Percentiles rank a stretch among this genome's conserved stretches.
Conservation (phyloP, 257 asterid genomes). For the Paulownia fortunei region DNA sequence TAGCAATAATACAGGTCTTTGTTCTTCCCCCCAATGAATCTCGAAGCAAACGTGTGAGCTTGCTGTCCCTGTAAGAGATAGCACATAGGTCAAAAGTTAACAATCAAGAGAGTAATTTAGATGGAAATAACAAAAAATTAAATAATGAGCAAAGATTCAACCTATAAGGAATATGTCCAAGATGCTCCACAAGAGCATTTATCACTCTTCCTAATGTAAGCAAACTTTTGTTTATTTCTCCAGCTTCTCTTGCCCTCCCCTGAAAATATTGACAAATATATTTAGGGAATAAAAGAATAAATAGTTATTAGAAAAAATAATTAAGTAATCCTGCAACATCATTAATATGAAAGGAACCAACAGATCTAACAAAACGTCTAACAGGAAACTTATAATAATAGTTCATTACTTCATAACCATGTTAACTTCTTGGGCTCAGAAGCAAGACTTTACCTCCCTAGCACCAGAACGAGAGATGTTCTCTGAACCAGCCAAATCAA, state of each 20-base stretch:
- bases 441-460: slow-evolving; percentile 62
- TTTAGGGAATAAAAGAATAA: background rate
- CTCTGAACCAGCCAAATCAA: slow-evolving; percentile 93
- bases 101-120: slow-evolving; percentile 1
- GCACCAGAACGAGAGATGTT: slow-evolving; percentile 96
- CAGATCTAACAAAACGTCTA: background rate
- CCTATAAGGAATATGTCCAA: slow-evolving; percentile 91
- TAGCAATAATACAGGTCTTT: slow-evolving; percentile 88
- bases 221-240: slow-evolving; percentile 90
- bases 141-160: slow-evolving; percentile 25
- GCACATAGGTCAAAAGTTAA: background rate
- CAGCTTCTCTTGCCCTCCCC: slow-evolving; percentile 98
- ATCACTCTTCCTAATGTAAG: slow-evolving; percentile 90
- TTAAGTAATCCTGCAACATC: background rate
- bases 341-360: background rate
- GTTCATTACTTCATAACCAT: background rate
- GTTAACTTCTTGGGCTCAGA: background rate
- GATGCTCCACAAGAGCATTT: slow-evolving; percentile 91
- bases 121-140: background rate
- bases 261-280: slow-evolving; percentile 18
- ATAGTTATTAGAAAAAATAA: background rate
- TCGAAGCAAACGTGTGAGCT: slow-evolving; percentile 84
- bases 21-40: slow-evolving; percentile 95
- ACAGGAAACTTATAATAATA: background rate
- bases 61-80: slow-evolving; percentile 72